Base-by-base conservation (phyloP, 208 protist genomes). In the Leishmania martiniquensis region DNA sequence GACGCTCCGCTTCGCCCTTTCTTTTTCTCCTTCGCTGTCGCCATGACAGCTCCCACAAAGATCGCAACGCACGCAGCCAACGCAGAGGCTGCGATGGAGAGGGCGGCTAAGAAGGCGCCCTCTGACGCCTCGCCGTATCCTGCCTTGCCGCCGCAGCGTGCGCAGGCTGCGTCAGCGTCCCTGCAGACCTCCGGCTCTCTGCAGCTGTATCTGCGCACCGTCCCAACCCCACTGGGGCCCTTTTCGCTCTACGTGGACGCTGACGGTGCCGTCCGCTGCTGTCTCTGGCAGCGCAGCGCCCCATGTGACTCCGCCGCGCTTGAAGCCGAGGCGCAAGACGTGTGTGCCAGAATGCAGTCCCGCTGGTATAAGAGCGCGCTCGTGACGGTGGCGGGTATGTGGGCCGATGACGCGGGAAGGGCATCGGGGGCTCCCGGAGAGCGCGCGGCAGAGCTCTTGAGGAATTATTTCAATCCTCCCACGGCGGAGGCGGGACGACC, bases 191-290 rank as follows among this genome's bases (percentile, higher is more conserved):
- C 47, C 22, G 22, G 34, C 25, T 42, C 72, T 7, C 42, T 94
- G 47, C 79, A 68, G 57, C 70, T 94, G 51, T 85, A 85, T 72
- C 86, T 87, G 57, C 83, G 81, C 72, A 77, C 80, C 44, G 75
- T 87, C 32, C 66, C 82, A 6, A 90, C 91, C 1, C 85, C 86
- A 0, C 73, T 90, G 12, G 91, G 91, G 10, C 81, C 80, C 20
- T 91, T 92, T 71, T 86, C 84, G 39, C 25, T 95, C 45, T 87
- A 87, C 67, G 72, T 87, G n/a, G 87, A 95, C 67, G 72, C 15
- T 22, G 83, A 88, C n/a, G 91, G 88, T 5, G 86, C 84, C 22
- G 82, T 95, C 63, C 82, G 87, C 13, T 85, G 85, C 62, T 88
- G 87, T 69, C 84, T 87, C 76, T 95, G 88, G 88, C 74, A 67